Percentiles rank a stretch among this genome's conserved stretches.
phyloP scores from a whole-genome alignment of 768 basidiomycete species.

The Mrakia frigida region DNA sequence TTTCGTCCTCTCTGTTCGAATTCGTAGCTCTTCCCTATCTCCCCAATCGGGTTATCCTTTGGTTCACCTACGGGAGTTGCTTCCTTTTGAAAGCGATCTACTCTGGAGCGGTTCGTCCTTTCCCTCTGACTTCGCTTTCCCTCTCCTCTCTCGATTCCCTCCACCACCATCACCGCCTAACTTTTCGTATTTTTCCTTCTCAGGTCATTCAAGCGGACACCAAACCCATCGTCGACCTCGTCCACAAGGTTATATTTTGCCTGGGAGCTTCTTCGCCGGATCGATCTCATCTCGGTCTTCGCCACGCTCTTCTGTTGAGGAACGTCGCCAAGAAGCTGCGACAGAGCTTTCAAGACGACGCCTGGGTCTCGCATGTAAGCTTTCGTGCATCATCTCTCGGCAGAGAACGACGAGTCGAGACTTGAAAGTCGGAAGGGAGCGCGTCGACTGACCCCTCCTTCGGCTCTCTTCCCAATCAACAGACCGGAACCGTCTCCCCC shows the following conservation, averaged over 20 bases:
- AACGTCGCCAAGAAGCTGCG: constrained; percentile 27
- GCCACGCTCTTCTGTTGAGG: constrained; percentile 27
- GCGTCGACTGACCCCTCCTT: too few relatives aligned
- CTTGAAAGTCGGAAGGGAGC: too few relatives aligned
- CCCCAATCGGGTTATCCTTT: constrained; percentile 33
- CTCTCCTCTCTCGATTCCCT: too few relatives aligned
- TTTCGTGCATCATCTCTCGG: background rate
- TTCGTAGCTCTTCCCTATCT: constrained; percentile 32
- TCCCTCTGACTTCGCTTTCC: too few relatives aligned
- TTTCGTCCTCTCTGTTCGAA: background rate
- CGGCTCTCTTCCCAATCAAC: background rate
- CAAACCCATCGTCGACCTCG: constrained; percentile 24
- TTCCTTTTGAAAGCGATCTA: constrained; percentile 36
- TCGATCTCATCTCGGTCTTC: background rate
- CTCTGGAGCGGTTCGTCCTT: constrained; percentile 29
- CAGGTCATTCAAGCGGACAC: constrained; percentile 18
- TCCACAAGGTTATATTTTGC: constrained; percentile 32
- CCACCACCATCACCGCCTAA: too few relatives aligned
- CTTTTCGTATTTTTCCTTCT: too few relatives aligned
- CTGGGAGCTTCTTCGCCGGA: background rate
- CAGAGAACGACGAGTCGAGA: too few relatives aligned
- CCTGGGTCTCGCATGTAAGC: constrained; percentile 26
- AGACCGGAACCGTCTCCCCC: constrained; percentile 26
- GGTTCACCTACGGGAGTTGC: constrained; percentile 34
- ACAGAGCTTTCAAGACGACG: constrained; percentile 14